Evolutionary conservation across 768 basidiomycete species (phyloP).

Genomic region (Amanita pseudoporphyria): DNA sequence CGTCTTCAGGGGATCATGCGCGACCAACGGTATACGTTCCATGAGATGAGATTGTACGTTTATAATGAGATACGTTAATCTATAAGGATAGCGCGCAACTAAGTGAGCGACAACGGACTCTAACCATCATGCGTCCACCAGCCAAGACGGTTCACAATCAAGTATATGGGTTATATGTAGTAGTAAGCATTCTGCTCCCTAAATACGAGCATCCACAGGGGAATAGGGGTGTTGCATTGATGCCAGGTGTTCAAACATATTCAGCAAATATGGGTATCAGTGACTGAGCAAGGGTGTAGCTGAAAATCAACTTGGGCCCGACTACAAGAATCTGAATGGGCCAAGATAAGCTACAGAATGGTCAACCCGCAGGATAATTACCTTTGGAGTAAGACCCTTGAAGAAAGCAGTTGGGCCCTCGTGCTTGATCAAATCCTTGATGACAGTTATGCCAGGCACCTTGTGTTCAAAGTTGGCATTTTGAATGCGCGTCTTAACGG

Average conservation of each 20-base stretch:
- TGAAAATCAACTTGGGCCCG: slow-evolving; percentile 96
- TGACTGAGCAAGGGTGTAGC: slow-evolving; percentile 93
- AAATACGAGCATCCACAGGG: too few relatives aligned
- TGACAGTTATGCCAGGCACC: slow-evolving; percentile 68
- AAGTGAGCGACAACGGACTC: too few relatives aligned
- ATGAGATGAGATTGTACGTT: not conserved
- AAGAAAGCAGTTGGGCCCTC: slow-evolving; percentile 84
- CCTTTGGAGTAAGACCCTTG: slow-evolving; percentile 97
- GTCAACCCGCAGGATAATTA: slow-evolving; percentile 25
- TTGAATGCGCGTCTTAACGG: slow-evolving; percentile 96
- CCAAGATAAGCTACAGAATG: slow-evolving; percentile 22
- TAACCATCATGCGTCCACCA: too few relatives aligned
- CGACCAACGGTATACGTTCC: too few relatives aligned
- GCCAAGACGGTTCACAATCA: too few relatives aligned
- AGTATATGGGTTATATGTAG: too few relatives aligned
- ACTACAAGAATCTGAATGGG: slow-evolving; percentile 77
- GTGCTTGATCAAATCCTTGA: slow-evolving; percentile 78
- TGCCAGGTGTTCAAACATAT: slow-evolving; percentile 46
- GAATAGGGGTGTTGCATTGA: not conserved
- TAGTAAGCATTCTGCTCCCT: too few relatives aligned
- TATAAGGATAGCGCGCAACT: too few relatives aligned
- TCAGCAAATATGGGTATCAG: slow-evolving; percentile 88
- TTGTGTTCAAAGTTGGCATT: slow-evolving; percentile 95
- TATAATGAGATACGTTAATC: not conserved
- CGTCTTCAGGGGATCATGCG: too few relatives aligned